Evolutionary conservation across 2,329 filamentous ascomycete species (phyloP).

Genomic region (Xylogone sp.): DNA sequence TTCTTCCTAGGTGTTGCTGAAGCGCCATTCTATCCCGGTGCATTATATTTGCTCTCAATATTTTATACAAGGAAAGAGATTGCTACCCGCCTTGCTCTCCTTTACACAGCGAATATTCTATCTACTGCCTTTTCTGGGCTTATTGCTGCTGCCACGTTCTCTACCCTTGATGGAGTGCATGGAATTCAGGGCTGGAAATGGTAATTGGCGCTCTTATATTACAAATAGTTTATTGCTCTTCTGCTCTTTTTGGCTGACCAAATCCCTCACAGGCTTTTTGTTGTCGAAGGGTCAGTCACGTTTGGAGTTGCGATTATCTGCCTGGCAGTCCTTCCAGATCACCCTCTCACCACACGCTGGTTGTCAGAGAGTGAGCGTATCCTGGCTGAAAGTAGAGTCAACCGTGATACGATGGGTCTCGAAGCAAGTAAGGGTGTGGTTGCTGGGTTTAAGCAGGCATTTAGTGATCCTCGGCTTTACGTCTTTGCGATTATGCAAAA

Average conservation of each 20-base stretch:
- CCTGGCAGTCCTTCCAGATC: constrained; percentile 32
- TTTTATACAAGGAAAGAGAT: constrained; percentile 52
- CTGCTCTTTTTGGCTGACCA: too few species aligned
- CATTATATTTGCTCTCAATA: constrained; percentile 45
- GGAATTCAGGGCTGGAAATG: constrained; percentile 38
- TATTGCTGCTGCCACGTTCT: constrained; percentile 43
- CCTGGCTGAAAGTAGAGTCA: constrained; percentile 39
- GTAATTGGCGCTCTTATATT: too few species aligned
- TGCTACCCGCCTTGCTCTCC: constrained; percentile 37
- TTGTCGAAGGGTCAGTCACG: constrained; percentile 35
- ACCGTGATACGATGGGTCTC: constrained; percentile 40
- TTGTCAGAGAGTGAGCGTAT: constrained; percentile 33
- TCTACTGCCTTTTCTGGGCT: constrained; percentile 46
- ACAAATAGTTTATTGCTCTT: too few species aligned
- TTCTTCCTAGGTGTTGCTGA: constrained; percentile 23
- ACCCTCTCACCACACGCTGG: constrained; percentile 34
- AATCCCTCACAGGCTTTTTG: constrained; percentile 26
- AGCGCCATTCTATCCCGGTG: constrained; percentile 41
- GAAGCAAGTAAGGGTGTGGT: constrained; percentile 36
- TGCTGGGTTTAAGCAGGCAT: constrained; percentile 34
- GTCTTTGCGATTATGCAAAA: constrained; percentile 42
- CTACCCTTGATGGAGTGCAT: constrained; percentile 27
- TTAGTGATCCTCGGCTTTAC: constrained; percentile 30
- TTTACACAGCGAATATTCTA: constrained; percentile 42
- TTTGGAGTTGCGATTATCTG: constrained; percentile 29